Evolutionary conservation across 345 rosid species (phyloP).

Genomic region (Citrus cavaleriei): DNA sequence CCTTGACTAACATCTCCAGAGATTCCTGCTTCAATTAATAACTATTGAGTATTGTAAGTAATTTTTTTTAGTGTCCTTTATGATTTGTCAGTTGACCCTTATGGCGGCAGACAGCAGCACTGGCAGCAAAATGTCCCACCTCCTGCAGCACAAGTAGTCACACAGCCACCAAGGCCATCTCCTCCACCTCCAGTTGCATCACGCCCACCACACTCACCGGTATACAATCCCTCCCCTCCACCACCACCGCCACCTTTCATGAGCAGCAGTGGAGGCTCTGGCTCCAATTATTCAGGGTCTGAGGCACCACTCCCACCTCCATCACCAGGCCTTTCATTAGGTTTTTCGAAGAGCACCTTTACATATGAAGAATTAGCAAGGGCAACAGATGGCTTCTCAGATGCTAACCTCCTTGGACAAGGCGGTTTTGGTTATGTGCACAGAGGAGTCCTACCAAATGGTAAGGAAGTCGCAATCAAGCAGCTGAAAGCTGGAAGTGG

Average conservation of each 20-base stretch:
- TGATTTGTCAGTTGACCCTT: slow-evolving; percentile 44
- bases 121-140: slow-evolving; percentile 65
- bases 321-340: slow-evolving; percentile 51
- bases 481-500: slow-evolving; percentile 62
- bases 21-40: neutral
- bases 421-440: slow-evolving; percentile 77
- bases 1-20: neutral
- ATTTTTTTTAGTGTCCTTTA: neutral
- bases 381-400: slow-evolving; percentile 66
- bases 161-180: slow-evolving; percentile 35
- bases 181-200: slow-evolving; percentile 32
- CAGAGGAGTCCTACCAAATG: slow-evolving; percentile 60
- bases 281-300: slow-evolving; percentile 52
- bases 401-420: slow-evolving; percentile 60
- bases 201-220: slow-evolving; percentile 23
- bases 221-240: slow-evolving; percentile 17
- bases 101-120: slow-evolving; percentile 50
- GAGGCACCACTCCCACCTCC: slow-evolving; percentile 56
- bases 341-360: slow-evolving; percentile 66
- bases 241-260: slow-evolving; percentile 39
- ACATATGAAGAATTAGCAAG: slow-evolving; percentile 52
- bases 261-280: slow-evolving; percentile 67
- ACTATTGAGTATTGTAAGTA: neutral
- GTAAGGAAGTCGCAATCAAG: slow-evolving; percentile 63
- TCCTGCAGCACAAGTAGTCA: slow-evolving; percentile 31